Evolutionary conservation across 768 basidiomycete genomes (phyloP).

Genomic region (Phanerochaete carnosa): DNA sequence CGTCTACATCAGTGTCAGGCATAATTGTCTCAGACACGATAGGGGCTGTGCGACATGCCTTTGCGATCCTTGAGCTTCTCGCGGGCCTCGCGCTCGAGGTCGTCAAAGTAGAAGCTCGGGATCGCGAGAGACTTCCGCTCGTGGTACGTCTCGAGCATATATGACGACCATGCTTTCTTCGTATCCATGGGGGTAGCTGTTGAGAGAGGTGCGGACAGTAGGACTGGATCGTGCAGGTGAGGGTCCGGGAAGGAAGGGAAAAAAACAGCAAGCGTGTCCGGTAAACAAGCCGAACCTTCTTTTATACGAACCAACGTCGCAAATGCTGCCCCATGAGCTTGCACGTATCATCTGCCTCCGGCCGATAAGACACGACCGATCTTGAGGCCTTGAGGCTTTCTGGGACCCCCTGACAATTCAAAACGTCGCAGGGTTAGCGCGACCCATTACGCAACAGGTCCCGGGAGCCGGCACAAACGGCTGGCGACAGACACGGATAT

Average conservation of each 20-base stretch:
- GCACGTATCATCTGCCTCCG: not conserved
- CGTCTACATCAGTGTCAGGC: slow-evolving; percentile 34
- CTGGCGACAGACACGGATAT: too few relatives aligned
- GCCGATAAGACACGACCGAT: not conserved
- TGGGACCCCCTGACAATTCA: too few relatives aligned
- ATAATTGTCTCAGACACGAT: not conserved
- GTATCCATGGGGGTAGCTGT: not conserved
- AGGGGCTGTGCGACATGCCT: slow-evolving; percentile 36
- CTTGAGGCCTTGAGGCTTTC: too few relatives aligned
- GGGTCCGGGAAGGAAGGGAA: not conserved
- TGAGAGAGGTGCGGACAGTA: not conserved
- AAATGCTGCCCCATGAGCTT: too few relatives aligned
- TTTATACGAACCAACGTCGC: not conserved
- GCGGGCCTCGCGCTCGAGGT: slow-evolving; percentile 62
- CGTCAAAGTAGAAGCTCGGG: slow-evolving; percentile 58
- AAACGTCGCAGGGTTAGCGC: too few relatives aligned
- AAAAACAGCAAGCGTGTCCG: not conserved
- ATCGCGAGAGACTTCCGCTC: slow-evolving; percentile 27
- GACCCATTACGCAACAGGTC: too few relatives aligned
- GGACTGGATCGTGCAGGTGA: not conserved
- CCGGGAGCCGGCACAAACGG: too few relatives aligned
- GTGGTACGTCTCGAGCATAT: slow-evolving; percentile 22
- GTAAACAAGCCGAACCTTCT: not conserved
- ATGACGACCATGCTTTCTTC: slow-evolving; percentile 9
- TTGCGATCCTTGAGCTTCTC: slow-evolving; percentile 57